Percentiles rank a stretch among this genome's conserved stretches.
Evolutionary conservation across 768 basidiomycete species (phyloP).

Genomic region (Kwoniella sp.): DNA sequence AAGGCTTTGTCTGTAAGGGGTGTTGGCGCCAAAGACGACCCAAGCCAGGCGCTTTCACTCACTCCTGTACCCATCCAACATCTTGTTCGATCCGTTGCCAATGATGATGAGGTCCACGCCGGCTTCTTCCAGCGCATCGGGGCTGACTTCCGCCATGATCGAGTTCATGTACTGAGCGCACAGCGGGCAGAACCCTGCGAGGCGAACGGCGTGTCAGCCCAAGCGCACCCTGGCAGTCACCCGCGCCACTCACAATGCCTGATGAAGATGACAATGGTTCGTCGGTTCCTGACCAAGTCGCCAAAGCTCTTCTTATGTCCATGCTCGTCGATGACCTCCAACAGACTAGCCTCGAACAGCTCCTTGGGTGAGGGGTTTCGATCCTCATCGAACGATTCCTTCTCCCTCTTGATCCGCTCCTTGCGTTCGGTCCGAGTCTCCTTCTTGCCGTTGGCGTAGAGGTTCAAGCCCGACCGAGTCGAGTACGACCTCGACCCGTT

Average conservation of each 20-base stretch:
- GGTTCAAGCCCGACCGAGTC: too few relatives aligned
- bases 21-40: background rate
- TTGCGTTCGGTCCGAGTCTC: slow-evolving; percentile 35
- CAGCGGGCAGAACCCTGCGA: slow-evolving; percentile 61
- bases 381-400: slow-evolving; percentile 35
- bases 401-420: slow-evolving; percentile 34
- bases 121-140: slow-evolving; percentile 55
- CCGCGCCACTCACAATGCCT: slow-evolving; percentile 73
- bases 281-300: slow-evolving; percentile 55
- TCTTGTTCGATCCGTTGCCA: slow-evolving; percentile 69
- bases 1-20: slow-evolving; percentile 59
- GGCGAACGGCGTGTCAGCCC: background rate
- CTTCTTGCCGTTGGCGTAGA: slow-evolving; percentile 9
- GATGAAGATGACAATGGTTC: slow-evolving; percentile 76
- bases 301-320: slow-evolving; percentile 67
- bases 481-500: background rate
- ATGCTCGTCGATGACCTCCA: slow-evolving; percentile 64
- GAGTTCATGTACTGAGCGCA: slow-evolving; percentile 85
- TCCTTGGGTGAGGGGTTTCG: slow-evolving; percentile 58
- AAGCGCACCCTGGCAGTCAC: background rate
- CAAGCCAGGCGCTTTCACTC: slow-evolving; percentile 33
- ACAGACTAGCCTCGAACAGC: slow-evolving; percentile 60
- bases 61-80: slow-evolving; percentile 72
- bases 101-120: slow-evolving; percentile 67
- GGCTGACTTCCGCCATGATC: slow-evolving; percentile 56